A percentile compares a stretch with the other conserved stretches of the same genome.
Evolutionary conservation across 805 yeast species (phyloP).

Genomic region (Vanderwaltozyma yarrowii): DNA sequence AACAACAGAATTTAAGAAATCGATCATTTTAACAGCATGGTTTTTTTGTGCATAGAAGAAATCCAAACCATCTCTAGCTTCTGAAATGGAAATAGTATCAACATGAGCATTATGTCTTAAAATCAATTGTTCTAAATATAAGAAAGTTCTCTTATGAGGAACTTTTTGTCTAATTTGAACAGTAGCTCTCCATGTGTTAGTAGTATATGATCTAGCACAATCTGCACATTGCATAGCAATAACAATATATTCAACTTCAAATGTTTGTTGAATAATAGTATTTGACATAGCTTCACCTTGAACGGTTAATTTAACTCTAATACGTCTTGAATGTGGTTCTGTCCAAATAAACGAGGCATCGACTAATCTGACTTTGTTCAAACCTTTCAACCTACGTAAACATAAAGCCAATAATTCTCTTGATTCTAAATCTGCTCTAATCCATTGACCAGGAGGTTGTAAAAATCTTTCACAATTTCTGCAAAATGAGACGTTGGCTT

Average conservation of each 20-base stretch:
- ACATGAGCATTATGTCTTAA: conserved; percentile 87
- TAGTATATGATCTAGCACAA: conserved; percentile 94
- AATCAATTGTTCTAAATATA: conserved; percentile 91
- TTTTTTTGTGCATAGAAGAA: conserved; percentile 81
- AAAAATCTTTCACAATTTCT: conserved; percentile 94
- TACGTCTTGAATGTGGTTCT: conserved; percentile 96
- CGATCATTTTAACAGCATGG: conserved; percentile 91
- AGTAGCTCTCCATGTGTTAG: conserved; percentile 96
- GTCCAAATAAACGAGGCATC: conserved; percentile 98
- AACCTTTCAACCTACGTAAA: conserved; percentile 77
- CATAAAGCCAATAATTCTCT: conserved; percentile 88
- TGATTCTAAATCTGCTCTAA: conserved; percentile 80
- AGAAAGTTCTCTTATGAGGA: conserved; percentile 90
- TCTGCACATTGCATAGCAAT: conserved; percentile 96
- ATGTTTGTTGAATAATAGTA: conserved; percentile 86
- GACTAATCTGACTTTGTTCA: conserved; percentile 72
- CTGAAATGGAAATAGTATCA: conserved; percentile 88
- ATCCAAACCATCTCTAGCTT: conserved; percentile 88
- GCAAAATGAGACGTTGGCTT: conserved; percentile 86
- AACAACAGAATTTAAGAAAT: conserved; percentile 73
- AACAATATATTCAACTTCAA: conserved; percentile 90
- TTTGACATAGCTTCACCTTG: conserved; percentile 94
- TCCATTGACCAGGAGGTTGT: conserved; percentile 94
- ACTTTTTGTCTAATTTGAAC: conserved; percentile 98
- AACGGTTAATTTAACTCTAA: conserved; percentile 81